Base-by-base conservation (phyloP, 116 monocot species). In the Thalassia testudinum region DNA sequence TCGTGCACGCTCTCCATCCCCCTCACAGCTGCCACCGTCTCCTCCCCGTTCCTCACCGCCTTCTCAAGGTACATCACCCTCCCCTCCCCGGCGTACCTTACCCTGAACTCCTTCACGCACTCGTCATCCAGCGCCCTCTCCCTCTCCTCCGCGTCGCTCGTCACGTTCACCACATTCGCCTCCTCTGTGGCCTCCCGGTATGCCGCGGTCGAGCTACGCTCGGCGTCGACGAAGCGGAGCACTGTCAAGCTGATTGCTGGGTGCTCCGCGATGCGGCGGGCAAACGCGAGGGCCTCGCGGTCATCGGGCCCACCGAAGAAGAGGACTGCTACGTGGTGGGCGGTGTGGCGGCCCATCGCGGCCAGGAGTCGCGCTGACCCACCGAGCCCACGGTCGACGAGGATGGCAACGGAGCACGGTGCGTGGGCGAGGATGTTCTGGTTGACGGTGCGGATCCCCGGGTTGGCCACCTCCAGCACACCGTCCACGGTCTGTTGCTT, bases 1-100 rank as follows among this genome's bases (percentile, higher is more conserved):
- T 66, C 62, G 25, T 62, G 52, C 6, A 18, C 43, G 17, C 43
- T 29, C 21, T 50, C 61, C 49, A 72, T 40, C 12, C 42, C 12
- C 23, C 66, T 23, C 7, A 72, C 57, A 14, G 60, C 43, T 13
- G 54, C 56, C 57, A 72, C 66, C 28, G 60, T 66, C 57, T 66
- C 72, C 57, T 66, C 72, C 42, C 66, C 55, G 56, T 66, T 66
- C 28, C 30, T 61, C 15, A 55, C 61, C 57, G 47, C 50, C 26
- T 38, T 58, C 62, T 62, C 66, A 12, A n/a, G 1, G 52, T 72
- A 72, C 27, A 49, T n/a, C 12, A 66, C 55, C 0, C 37, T 12
- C 29, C 40, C 56, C 27, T 58, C 42, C 21, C 47, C 37, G 13
- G 21, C 56, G 45, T 13, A 50, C 49, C 45, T 52, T 11, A 60